Base-by-base conservation (phyloP, 192 early-diverging fungal species). In the Spinellus fusiger region DNA sequence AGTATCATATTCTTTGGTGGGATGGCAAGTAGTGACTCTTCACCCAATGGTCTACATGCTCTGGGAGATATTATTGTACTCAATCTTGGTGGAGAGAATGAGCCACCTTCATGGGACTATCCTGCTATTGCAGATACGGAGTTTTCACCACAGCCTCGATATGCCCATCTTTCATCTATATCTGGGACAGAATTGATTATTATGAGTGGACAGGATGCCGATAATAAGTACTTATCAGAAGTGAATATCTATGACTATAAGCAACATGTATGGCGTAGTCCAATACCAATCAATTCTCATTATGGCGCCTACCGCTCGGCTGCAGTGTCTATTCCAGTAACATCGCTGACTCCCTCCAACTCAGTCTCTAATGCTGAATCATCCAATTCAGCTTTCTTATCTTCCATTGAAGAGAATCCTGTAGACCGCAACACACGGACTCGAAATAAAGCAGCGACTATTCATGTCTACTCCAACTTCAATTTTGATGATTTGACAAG, bases 261-360 rank as follows among this genome's bases (percentile, higher is more conserved):
- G 37, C 56, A 75, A 6, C 77, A 75, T 35, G 75, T 73, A 26
- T 91, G 89, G 89, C 76, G 81, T 28, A 62, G 66, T 23, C 79
- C 83, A 6, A 69, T 80, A 70, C 77, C 77, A 54, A 84, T 89
- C 54, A 80, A 87, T 13, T 78, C 83, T 49, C 83, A 86, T 18
- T 88, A 86, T 37, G 89, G 89, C 22, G 81, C 88, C n/a, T 89
- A 91, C 61, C 84, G 87, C 20, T 88, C 89, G 18, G 79, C 88
- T 15, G 81, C 84, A 20, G 81, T 85, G 13, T 83, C 74, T 58
- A 78, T 79, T 23, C 75, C 74, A 22, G 66, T 57, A 9, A 33
- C 34, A 15, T 31, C 48, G n/a, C 26, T 61, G 15, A 50, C 59
- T 10, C 44, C 57, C 15, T 27, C 20, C 23, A 31, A 28, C 49